Evolutionary conservation across 331 rosid genomes (phyloP).

Genomic region (Pyracantha coccinea): DNA sequence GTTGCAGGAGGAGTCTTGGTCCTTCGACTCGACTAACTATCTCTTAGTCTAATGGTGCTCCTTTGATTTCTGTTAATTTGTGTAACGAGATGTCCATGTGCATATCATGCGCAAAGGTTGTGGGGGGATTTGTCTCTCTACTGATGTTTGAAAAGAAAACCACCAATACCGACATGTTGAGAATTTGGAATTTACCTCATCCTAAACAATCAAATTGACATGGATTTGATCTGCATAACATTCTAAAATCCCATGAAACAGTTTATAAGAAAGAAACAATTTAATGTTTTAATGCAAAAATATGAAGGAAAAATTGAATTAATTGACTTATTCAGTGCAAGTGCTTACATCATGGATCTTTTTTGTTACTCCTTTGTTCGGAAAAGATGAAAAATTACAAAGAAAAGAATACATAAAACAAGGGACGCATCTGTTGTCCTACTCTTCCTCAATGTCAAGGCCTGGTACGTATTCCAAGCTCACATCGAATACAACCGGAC

Average conservation of each 20-base stretch:
- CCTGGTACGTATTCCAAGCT: constrained; percentile 88
- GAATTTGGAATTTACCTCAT: not conserved
- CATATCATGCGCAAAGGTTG: no score
- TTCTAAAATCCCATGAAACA: not conserved
- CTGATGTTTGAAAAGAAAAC: no score
- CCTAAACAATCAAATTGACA: no score
- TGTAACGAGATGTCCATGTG: no score
- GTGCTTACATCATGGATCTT: not conserved
- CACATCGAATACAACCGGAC: constrained; percentile 89
- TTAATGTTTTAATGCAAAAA: not conserved
- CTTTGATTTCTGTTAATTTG: no score
- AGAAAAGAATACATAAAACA: not conserved
- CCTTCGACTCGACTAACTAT: not conserved
- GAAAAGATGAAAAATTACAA: not conserved
- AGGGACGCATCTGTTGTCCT: not conserved
- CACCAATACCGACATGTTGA: no score
- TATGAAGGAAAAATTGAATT: not conserved
- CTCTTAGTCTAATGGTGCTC: no score
- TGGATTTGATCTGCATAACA: no score
- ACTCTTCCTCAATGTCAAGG: constrained; percentile 65
- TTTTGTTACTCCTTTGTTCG: not conserved
- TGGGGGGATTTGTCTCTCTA: no score
- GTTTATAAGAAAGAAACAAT: not conserved
- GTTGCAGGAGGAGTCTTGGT: not conserved
- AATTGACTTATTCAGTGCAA: not conserved